These are phyloP conservation scores for Chenopodium formosanum DNA, from an alignment of 148 eudicot species.

Conservation along the genomic window DNA sequence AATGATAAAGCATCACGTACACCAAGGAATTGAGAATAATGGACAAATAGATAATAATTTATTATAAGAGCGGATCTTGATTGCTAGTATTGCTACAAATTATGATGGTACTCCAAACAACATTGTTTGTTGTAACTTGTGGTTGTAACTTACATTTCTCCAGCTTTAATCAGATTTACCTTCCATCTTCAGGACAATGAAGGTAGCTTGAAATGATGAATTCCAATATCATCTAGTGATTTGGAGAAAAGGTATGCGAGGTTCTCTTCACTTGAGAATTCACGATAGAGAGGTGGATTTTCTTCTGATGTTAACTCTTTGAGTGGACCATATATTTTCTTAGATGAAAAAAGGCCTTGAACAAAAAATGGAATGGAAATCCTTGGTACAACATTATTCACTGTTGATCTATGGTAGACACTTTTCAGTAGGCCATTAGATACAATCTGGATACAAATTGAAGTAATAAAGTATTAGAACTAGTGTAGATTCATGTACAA, in stretches of 20 bases:
- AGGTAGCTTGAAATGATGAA: constrained; percentile 20
- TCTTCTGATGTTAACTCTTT: constrained; percentile 41
- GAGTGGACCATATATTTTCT: constrained; percentile 42
- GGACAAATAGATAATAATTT: too few species aligned
- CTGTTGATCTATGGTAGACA: constrained; percentile 36
- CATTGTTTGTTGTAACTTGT: too few species aligned
- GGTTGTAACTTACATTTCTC: not conserved
- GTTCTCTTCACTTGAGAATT: constrained; percentile 25
- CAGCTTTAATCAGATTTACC: not conserved
- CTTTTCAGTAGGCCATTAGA: constrained; percentile 42
- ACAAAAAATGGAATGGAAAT: constrained; percentile 41
- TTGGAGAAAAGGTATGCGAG: constrained; percentile 1
- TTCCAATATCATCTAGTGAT: constrained; percentile 26
- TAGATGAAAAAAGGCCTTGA: constrained; percentile 1
- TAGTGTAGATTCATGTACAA: too few species aligned
- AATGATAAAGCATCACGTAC: too few species aligned
- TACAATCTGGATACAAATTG: constrained; percentile 19
- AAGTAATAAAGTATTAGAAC: too few species aligned
- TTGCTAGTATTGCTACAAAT: too few species aligned
- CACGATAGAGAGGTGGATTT: constrained; percentile 34
- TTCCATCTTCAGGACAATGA: not conserved
- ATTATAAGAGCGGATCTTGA: too few species aligned
- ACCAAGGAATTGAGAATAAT: too few species aligned
- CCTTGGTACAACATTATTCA: constrained; percentile 39
- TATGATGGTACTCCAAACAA: too few species aligned